Conservation (phyloP, 768 basidiomycete genomes). For the Kwoniella dejecticola region DNA sequence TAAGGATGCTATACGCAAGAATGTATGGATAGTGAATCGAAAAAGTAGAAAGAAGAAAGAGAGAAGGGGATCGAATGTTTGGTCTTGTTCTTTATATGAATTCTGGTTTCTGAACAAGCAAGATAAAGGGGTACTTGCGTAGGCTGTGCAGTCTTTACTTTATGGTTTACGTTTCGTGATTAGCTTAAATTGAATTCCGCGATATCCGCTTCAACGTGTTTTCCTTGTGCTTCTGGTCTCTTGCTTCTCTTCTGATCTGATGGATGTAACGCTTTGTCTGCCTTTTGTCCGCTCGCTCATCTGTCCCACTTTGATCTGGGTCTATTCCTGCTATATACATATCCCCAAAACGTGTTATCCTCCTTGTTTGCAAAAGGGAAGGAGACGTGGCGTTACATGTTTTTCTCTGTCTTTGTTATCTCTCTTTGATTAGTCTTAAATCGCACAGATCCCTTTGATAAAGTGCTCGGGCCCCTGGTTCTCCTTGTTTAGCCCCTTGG, state of each 20-base stretch:
- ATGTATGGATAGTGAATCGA: not conserved
- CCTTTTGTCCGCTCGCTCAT: no score
- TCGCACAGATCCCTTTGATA: not conserved
- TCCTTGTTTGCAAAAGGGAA: not conserved
- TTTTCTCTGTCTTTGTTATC: not conserved
- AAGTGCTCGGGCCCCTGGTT: slow-evolving; percentile 3
- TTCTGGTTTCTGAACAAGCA: not conserved
- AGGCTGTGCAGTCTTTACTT: not conserved
- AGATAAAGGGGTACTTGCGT: not conserved
- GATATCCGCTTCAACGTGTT: no score
- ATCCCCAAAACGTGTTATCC: not conserved
- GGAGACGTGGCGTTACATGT: not conserved
- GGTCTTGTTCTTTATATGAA: not conserved
- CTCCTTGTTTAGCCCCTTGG: no score
- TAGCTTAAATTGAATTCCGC: no score
- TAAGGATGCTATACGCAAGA: not conserved
- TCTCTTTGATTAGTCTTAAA: no score
- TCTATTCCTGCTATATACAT: not conserved
- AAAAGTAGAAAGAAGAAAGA: slow-evolving; percentile 11
- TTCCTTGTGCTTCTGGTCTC: no score
- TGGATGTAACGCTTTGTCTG: not conserved
- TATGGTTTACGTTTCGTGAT: no score
- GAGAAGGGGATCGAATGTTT: not conserved
- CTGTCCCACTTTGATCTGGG: no score
- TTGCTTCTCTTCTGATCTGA: not conserved